Base-by-base conservation (phyloP, 257 asterid species). In the Plantago major region DNA sequence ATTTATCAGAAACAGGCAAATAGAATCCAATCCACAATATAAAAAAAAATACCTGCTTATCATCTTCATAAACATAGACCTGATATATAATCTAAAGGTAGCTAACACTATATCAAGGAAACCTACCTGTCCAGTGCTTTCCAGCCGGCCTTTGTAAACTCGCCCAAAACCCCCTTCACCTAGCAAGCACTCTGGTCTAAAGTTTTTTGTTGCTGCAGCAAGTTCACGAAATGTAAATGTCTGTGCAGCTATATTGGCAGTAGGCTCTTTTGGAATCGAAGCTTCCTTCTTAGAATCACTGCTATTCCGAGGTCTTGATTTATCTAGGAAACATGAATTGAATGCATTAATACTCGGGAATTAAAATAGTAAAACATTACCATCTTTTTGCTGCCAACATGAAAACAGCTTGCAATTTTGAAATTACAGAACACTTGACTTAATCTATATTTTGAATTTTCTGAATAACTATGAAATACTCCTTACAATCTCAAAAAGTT, bases 131-230 rank as follows among this genome's bases (percentile, higher is more conserved):
- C 95, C 95, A 0, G 96, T 85, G 68, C 78, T 72, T 65, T 83
- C 90, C 47, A 93, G 65, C 15, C 82, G 89, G 46, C 97, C 99
- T 75, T 78, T 89, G 67, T 87, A 87, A 62, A 93, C 97, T 56
- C 89, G 92, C 42, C 97, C 99, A 62, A 93, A 93, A 43, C 99
- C 97, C 76, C 99, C 99, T 79, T 87, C 96, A 45, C 99, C 99
- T 45, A 93, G 73, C 73, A 85, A 71, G 69, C 78, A 77, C 75
- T 87, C 99, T 1, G 74, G 81, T 72, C 82, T 83, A 68, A 93
- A 93, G 75, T 87, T 85, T 66, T 79, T 76, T 9, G 99, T 89
- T 45, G 94, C 97, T 76, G 85, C 74, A 51, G 89, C 92, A 68
- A 93, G 96, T 71, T 89, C 96, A 54, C 89, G 94, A 61, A 87